phyloP scores from a whole-genome alignment of 768 basidiomycete species.

The Mycena galopus region DNA sequence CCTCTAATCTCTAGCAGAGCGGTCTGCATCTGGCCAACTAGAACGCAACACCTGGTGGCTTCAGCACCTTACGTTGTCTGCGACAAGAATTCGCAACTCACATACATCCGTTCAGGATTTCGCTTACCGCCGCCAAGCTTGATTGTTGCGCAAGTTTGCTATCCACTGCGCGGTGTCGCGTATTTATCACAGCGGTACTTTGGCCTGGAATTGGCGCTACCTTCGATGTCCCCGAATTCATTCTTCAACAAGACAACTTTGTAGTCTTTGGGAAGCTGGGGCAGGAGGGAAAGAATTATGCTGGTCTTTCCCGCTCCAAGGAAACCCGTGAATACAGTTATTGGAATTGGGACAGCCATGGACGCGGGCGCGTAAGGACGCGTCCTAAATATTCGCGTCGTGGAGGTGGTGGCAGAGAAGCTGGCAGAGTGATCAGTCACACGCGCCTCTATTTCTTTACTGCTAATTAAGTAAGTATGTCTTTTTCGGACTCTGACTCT shows the following conservation, averaged over 20 bases:
- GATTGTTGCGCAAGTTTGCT: conserved; percentile 91
- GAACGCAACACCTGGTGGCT: conserved; percentile 83
- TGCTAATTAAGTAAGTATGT: conserved; percentile 15
- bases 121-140: conserved; percentile 87
- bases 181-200: not conserved
- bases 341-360: conserved; percentile 67
- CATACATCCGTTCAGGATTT: conserved; percentile 98
- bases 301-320: conserved; percentile 87
- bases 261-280: conserved; percentile 87
- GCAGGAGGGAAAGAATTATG: conserved; percentile 85
- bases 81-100: conserved; percentile 51
- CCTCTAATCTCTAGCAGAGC: conserved; percentile 91
- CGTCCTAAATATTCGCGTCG: not conserved
- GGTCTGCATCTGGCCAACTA: conserved; percentile 95
- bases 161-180: conserved; percentile 68
- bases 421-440: not conserved
- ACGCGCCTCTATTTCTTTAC: not conserved
- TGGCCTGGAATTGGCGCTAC: conserved; percentile 1
- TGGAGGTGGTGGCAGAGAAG: not conserved
- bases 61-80: not conserved
- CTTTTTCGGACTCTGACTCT: conserved; percentile 26
- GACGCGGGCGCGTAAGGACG: not conserved
- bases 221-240: conserved; percentile 93
- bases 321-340: conserved; percentile 97
- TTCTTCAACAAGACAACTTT: conserved; percentile 94